Conservation (phyloP, 805 yeast genomes). For the Priceomyces castillae region DNA sequence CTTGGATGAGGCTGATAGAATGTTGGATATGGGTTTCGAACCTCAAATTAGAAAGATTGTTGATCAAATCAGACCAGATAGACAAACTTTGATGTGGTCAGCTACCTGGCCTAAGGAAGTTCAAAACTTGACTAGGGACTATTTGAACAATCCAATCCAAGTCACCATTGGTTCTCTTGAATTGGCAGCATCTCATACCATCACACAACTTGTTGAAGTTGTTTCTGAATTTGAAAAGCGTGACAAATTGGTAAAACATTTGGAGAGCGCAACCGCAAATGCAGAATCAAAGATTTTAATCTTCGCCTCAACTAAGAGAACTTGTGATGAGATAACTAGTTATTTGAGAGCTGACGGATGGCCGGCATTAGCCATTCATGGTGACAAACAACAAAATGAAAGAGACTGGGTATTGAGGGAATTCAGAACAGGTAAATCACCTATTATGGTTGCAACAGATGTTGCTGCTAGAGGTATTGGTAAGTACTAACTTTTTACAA, state of each 20-base stretch:
- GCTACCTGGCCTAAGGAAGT: constrained; percentile 99
- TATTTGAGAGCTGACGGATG: constrained; percentile 94
- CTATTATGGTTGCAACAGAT: constrained; percentile 98
- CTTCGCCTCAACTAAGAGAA: constrained; percentile 96
- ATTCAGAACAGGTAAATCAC: constrained; percentile 88
- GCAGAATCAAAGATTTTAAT: constrained; percentile 75
- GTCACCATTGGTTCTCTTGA: constrained; percentile 96
- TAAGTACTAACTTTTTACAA: constrained; percentile 49
- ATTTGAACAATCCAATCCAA: constrained; percentile 89
- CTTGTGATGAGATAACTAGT: constrained; percentile 91
- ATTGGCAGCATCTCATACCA: constrained; percentile 93
- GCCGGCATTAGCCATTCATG: constrained; percentile 98
- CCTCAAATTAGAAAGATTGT: constrained; percentile 99
- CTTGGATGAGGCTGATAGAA: constrained; percentile 98
- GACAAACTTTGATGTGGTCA: constrained; percentile 99
- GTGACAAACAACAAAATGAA: constrained; percentile 96
- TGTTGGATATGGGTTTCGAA: constrained; percentile 99
- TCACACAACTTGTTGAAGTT: constrained; percentile 90
- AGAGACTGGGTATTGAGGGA: constrained; percentile 98
- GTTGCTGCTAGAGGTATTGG: constrained; percentile 99
- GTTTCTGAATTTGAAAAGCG: constrained; percentile 90
- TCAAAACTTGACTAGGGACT: constrained; percentile 88
- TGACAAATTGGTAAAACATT: constrained; percentile 80
- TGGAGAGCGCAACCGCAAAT: constrained; percentile 73
- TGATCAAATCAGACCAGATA: constrained; percentile 97